These are phyloP conservation scores for Leptodontidium sp. DNA, from an alignment of 2,329 filamentous ascomycete species.

Conservation along the genomic window DNA sequence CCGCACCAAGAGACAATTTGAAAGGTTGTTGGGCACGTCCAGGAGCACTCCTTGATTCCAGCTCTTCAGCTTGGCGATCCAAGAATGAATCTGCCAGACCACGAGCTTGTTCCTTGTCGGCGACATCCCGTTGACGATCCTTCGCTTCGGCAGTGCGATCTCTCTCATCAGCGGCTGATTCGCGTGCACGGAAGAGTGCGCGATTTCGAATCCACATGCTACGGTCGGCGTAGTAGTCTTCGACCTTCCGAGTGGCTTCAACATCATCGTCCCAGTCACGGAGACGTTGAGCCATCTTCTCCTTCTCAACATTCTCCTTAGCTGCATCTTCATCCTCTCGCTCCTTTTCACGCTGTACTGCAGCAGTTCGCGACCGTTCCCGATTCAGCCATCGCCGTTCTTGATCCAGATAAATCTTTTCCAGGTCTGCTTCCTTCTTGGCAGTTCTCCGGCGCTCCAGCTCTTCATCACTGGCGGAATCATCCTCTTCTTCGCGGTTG, in stretches of 20 bases:
- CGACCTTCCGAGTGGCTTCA: conserved; percentile 75
- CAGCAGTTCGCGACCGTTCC: conserved; percentile 83
- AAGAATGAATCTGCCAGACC: conserved; percentile 93
- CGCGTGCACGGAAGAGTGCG: conserved; percentile 73
- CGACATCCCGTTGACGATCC: conserved; percentile 73
- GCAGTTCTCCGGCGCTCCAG: conserved; percentile 75
- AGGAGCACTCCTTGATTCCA: conserved; percentile 59
- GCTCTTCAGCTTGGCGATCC: conserved; percentile 81
- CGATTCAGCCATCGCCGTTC: conserved; percentile 92
- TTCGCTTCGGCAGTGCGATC: conserved; percentile 82
- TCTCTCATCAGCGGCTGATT: conserved; percentile 79
- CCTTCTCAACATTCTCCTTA: conserved; percentile 67
- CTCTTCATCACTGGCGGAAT: conserved; percentile 87
- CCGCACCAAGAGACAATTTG: conserved; percentile 91
- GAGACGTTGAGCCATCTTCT: conserved; percentile 75
- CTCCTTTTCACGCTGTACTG: conserved; percentile 83
- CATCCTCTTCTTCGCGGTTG: conserved; percentile 82
- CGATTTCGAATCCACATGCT: conserved; percentile 87
- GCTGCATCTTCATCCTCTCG: conserved; percentile 80
- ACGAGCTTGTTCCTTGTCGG: conserved; percentile 78
- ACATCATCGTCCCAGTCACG: conserved; percentile 88
- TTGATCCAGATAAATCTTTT: conserved; percentile 83
- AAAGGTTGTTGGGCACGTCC: conserved; percentile 73
- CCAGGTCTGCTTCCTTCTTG: conserved; percentile 77
- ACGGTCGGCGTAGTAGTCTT: conserved; percentile 88